Percentiles rank a stretch among this genome's conserved stretches.
Evolutionary conservation across 2,329 filamentous ascomycete species (phyloP).

Genomic region (Orbilia javanica): DNA sequence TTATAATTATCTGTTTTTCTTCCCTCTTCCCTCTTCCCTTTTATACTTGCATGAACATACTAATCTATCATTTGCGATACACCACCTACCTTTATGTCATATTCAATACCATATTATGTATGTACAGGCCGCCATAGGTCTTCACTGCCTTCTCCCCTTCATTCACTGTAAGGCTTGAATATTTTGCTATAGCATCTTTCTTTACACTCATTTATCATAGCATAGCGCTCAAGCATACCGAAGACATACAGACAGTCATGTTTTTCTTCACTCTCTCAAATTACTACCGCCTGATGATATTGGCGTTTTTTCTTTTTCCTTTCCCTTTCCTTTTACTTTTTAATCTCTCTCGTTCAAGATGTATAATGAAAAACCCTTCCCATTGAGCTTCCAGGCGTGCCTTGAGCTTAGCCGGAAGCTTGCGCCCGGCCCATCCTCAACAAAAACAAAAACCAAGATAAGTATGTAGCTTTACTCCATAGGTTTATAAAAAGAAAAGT

Average conservation of each 20-base stretch:
- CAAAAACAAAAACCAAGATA: not conserved
- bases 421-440: not conserved
- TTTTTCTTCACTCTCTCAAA: too few species aligned
- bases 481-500: too few species aligned
- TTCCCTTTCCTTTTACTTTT: not conserved
- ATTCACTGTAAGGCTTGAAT: not conserved
- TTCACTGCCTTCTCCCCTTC: not conserved
- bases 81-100: not conserved
- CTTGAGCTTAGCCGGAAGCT: not conserved
- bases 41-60: not conserved
- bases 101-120: not conserved
- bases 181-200: not conserved
- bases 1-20: not conserved
- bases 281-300: constrained; percentile 8
- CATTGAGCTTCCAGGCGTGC: not conserved
- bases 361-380: constrained; percentile 13
- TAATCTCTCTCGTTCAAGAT: not conserved
- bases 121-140: too few species aligned
- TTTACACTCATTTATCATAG: not conserved
- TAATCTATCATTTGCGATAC: not conserved
- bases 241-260: not conserved
- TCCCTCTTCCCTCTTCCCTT: not conserved
- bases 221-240: not conserved
- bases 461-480: too few species aligned
- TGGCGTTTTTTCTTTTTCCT: constrained; percentile 17